Evolutionary conservation across 1,284 basidiomycete genomes (phyloP).

Genomic region (Amylostereum areolatum): DNA sequence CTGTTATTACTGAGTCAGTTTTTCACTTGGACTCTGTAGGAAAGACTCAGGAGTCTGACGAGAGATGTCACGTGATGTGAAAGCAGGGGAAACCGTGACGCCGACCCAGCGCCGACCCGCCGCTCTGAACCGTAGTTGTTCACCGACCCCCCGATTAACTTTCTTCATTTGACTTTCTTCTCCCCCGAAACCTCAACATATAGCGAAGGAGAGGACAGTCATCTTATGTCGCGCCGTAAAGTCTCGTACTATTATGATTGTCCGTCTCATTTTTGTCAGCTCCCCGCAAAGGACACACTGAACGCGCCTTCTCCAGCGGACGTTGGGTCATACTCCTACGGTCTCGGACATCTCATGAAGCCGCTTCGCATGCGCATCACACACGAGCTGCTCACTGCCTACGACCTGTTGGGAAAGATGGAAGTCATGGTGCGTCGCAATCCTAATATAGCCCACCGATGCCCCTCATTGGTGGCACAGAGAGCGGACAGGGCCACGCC

Average conservation of each 20-base stretch:
- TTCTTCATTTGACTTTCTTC: too few relatives aligned
- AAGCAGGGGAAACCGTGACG: too few relatives aligned
- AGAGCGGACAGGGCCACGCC: conserved; percentile 77
- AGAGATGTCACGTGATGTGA: too few relatives aligned
- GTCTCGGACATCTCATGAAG: conserved; percentile 90
- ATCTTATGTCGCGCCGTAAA: conserved; percentile 51
- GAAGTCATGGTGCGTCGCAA: conserved; percentile 68
- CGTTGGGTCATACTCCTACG: conserved; percentile 84
- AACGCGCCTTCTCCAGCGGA: conserved; percentile 43
- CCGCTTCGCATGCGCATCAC: conserved; percentile 92
- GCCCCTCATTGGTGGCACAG: conserved; percentile 31
- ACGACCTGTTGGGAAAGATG: conserved; percentile 89
- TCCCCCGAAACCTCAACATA: conserved; percentile 93
- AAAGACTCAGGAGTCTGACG: too few relatives aligned
- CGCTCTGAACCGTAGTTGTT: too few relatives aligned
- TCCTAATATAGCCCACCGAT: background rate
- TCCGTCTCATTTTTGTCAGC: conserved; percentile 21
- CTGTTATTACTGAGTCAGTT: too few relatives aligned
- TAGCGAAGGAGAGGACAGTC: conserved; percentile 77
- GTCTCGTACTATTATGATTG: conserved; percentile 63
- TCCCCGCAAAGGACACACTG: background rate
- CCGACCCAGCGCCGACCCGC: too few relatives aligned
- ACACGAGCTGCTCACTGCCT: conserved; percentile 87
- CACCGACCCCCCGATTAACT: too few relatives aligned
- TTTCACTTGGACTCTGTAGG: too few relatives aligned